These are phyloP conservation scores for Collybia nuda DNA, from an alignment of 768 basidiomycete species.

Conservation along the genomic window DNA sequence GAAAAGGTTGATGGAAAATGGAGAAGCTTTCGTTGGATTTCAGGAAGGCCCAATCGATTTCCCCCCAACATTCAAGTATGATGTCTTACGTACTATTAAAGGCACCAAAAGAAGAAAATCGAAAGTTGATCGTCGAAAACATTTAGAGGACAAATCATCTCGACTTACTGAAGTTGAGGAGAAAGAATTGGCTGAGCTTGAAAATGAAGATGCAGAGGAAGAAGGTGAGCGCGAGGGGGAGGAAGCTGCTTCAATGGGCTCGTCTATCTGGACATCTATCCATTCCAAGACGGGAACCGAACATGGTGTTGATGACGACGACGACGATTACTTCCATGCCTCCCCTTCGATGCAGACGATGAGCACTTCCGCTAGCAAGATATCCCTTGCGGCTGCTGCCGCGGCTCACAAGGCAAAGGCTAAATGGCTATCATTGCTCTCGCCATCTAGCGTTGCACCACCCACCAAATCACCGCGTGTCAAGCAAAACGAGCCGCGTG, in stretches of 20 bases:
- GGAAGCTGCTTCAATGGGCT: slow-evolving; percentile 53
- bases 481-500: not conserved
- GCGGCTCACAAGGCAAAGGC: slow-evolving; percentile 57
- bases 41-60: slow-evolving; percentile 80
- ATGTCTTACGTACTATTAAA: slow-evolving; percentile 65
- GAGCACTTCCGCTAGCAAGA: slow-evolving; percentile 32
- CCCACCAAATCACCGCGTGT: slow-evolving; percentile 7
- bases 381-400: slow-evolving; percentile 26
- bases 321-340: slow-evolving; percentile 29
- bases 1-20: slow-evolving; percentile 68
- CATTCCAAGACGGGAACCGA: slow-evolving; percentile 39
- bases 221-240: slow-evolving; percentile 38
- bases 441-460: slow-evolving; percentile 26
- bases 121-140: slow-evolving; percentile 33
- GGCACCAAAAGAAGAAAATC: slow-evolving; percentile 39
- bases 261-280: slow-evolving; percentile 47
- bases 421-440: slow-evolving; percentile 51
- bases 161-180: slow-evolving; percentile 40
- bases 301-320: slow-evolving; percentile 40
- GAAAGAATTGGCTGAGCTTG: slow-evolving; percentile 27
- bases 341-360: slow-evolving; percentile 25
- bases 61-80: slow-evolving; percentile 93
- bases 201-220: slow-evolving; percentile 39
- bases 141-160: slow-evolving; percentile 30
- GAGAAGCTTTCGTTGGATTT: slow-evolving; percentile 74